These are phyloP conservation scores for Metschnikowia amazonensis DNA, from an alignment of 805 yeast species.

Conservation along the genomic window DNA sequence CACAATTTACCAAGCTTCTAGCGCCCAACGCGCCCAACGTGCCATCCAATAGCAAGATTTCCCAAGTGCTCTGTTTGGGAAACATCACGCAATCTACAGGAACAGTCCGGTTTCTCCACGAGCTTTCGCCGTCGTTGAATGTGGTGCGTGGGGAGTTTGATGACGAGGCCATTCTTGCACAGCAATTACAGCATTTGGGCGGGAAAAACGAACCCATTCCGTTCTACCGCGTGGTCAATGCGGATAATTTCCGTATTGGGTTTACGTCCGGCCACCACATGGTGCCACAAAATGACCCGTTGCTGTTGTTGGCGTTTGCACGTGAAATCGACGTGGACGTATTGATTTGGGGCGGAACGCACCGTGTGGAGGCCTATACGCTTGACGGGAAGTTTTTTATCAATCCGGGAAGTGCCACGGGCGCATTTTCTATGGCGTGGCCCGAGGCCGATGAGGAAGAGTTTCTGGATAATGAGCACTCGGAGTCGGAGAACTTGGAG, in stretches of 20 bases:
- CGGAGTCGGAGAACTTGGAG: slow-evolving; percentile 16
- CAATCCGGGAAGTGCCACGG: slow-evolving; percentile 97
- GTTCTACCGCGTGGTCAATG: slow-evolving; percentile 57
- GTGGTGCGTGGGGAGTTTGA: slow-evolving; percentile 85
- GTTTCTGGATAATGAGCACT: slow-evolving; percentile 46
- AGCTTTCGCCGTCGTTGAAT: slow-evolving; percentile 67
- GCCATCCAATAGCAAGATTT: slow-evolving; percentile 58
- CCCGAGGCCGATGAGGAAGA: slow-evolving; percentile 44
- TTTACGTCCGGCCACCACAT: slow-evolving; percentile 79
- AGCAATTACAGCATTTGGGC: slow-evolving; percentile 26
- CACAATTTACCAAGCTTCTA: slow-evolving; percentile 67
- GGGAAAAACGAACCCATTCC: slow-evolving; percentile 41
- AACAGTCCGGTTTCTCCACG: slow-evolving; percentile 60
- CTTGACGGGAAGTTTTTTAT: slow-evolving; percentile 88
- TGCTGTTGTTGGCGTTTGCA: slow-evolving; percentile 76
- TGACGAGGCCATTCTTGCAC: slow-evolving; percentile 36
- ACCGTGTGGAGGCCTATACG: slow-evolving; percentile 88
- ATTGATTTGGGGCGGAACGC: slow-evolving; percentile 89
- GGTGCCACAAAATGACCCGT: slow-evolving; percentile 84
- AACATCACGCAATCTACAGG: slow-evolving; percentile 68
- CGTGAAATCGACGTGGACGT: slow-evolving; percentile 90
- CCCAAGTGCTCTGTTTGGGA: slow-evolving; percentile 82
- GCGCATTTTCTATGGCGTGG: slow-evolving; percentile 67
- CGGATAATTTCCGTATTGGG: slow-evolving; percentile 75
- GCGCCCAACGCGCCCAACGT: slow-evolving; percentile 52